Conservation (phyloP, 2,329 filamentous ascomycete genomes). For the Nemania serpens region DNA sequence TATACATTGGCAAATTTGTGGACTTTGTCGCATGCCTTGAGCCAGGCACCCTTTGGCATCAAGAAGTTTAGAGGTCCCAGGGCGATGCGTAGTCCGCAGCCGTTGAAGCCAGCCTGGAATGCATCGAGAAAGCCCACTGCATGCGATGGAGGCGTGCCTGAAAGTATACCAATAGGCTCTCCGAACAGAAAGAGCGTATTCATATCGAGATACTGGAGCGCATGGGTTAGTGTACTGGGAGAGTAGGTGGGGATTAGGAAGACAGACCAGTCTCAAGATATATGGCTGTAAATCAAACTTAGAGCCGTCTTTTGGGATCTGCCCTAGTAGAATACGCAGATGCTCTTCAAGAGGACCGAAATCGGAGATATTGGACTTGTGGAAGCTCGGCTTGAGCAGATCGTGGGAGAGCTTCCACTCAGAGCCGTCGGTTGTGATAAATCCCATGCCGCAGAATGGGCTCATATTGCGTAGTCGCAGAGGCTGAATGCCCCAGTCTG, state of each 20-base stretch:
- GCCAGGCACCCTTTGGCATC: constrained; percentile 33
- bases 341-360: constrained; percentile 32
- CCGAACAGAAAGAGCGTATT: constrained; percentile 34
- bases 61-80: constrained; percentile 33
- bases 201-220: constrained; percentile 32
- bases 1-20: constrained; percentile 33
- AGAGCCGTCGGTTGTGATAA: constrained; percentile 32
- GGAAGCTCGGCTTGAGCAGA: constrained; percentile 34
- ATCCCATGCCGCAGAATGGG: constrained; percentile 32
- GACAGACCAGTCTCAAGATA: constrained; percentile 30
- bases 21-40: constrained; percentile 32
- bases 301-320: constrained; percentile 33
- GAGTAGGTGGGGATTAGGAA: constrained; percentile 20
- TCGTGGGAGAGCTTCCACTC: constrained; percentile 35
- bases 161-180: constrained; percentile 34
- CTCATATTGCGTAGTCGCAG: constrained; percentile 32
- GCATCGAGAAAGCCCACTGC: constrained; percentile 31
- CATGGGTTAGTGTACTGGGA: constrained; percentile 28
- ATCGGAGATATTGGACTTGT: constrained; percentile 32
- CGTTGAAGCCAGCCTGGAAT: constrained; percentile 33
- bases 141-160: constrained; percentile 30
- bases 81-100: constrained; percentile 34
- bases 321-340: constrained; percentile 27
- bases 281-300: constrained; percentile 34
- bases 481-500: constrained; percentile 32